Conservation (phyloP, 2,329 filamentous ascomycete genomes). For the Proliferodiscus dingleyae region DNA sequence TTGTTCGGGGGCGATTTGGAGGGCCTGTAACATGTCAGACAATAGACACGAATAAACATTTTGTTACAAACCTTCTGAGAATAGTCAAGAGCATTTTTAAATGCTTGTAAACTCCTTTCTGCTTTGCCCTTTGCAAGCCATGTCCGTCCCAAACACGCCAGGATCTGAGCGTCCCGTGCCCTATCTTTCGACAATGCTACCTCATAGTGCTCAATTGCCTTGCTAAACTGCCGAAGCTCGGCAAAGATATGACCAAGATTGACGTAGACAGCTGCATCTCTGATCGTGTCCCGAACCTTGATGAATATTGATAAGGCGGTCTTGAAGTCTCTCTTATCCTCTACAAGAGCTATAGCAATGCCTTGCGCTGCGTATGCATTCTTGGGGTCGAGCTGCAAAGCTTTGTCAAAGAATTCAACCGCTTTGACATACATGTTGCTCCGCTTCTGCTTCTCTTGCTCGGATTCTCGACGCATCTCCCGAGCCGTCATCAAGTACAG, state of each 20-base stretch:
- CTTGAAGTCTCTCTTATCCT: conserved; percentile 87
- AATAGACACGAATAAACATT: neutral
- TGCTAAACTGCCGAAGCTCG: conserved; percentile 82
- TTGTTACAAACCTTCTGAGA: conserved; percentile 52
- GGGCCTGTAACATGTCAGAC: conserved; percentile 48
- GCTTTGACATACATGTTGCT: conserved; percentile 83
- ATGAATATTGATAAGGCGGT: conserved; percentile 81
- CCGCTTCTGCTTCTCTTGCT: conserved; percentile 86
- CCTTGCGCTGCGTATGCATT: conserved; percentile 97
- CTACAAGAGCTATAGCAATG: conserved; percentile 86
- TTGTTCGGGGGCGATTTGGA: conserved; percentile 74
- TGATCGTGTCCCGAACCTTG: conserved; percentile 84
- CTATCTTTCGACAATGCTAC: conserved; percentile 61
- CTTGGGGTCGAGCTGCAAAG: conserved; percentile 85
- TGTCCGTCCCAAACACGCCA: conserved; percentile 67
- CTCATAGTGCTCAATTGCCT: conserved; percentile 95
- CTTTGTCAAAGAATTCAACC: conserved; percentile 98
- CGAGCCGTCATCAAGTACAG: conserved; percentile 76
- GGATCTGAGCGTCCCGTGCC: conserved; percentile 57
- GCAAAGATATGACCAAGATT: conserved; percentile 92
- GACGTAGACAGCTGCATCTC: conserved; percentile 81
- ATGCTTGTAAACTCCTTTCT: conserved; percentile 56
- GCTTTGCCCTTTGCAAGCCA: conserved; percentile 64
- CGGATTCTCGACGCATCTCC: conserved; percentile 89
- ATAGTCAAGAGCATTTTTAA: conserved; percentile 59